phyloP scores from a whole-genome alignment of 2,329 filamentous ascomycete species.

The Colletotrichum euphorbiae region DNA sequence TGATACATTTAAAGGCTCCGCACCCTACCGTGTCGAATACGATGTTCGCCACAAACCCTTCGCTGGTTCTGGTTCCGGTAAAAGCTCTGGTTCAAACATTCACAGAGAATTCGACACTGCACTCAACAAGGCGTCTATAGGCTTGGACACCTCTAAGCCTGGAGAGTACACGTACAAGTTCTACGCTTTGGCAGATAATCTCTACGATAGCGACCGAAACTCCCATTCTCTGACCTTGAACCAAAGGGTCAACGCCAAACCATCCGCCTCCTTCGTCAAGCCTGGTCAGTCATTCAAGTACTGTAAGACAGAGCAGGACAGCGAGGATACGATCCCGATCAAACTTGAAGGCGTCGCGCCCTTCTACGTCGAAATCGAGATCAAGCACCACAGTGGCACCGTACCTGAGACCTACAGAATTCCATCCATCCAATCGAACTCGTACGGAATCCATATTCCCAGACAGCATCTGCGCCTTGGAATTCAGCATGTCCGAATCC shows the following conservation, averaged over 20 bases:
- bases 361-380: constrained; percentile 90
- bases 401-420: constrained; percentile 86
- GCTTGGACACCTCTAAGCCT: constrained; percentile 86
- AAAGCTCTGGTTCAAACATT: constrained; percentile 11
- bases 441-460: constrained; percentile 85
- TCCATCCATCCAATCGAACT: constrained; percentile 79
- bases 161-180: constrained; percentile 91
- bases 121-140: constrained; percentile 79
- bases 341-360: constrained; percentile 85
- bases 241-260: constrained; percentile 87
- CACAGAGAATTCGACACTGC: constrained; percentile 81
- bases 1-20: constrained; percentile 67
- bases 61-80: constrained; percentile 12
- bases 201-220: constrained; percentile 81
- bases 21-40: constrained; percentile 70
- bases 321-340: constrained; percentile 90
- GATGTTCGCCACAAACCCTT: constrained; percentile 48
- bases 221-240: constrained; percentile 77
- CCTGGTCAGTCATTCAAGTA: constrained; percentile 96
- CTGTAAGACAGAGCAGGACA: constrained; percentile 84
- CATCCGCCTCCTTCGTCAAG: constrained; percentile 83
- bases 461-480: constrained; percentile 87
- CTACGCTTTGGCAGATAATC: constrained; percentile 81
- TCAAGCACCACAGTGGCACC: constrained; percentile 88
- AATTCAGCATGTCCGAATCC: constrained; percentile 89